These are phyloP conservation scores for Schizothecium vesticola DNA, from an alignment of 495 filamentous ascomycete species.

Conservation along the genomic window DNA sequence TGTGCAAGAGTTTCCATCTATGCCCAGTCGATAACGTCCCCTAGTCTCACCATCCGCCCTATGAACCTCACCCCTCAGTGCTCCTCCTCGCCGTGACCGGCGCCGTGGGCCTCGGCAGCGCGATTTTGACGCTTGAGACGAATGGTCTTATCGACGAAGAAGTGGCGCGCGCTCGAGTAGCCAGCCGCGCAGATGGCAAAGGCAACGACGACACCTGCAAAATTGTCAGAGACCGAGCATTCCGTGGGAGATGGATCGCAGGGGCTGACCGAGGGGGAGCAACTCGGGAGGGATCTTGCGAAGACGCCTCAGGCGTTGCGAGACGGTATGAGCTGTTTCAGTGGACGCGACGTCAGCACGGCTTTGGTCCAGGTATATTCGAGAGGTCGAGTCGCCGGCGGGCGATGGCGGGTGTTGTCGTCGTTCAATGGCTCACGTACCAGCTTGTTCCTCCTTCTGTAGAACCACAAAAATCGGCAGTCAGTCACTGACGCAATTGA, in stretches of 20 bases:
- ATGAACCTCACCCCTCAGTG: conserved; percentile 28
- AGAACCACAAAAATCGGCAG: conserved; percentile 29
- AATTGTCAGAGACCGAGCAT: conserved; percentile 10
- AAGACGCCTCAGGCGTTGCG: conserved; percentile 82
- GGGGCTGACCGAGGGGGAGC: conserved; percentile 80
- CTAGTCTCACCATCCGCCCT: not conserved
- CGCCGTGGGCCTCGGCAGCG: conserved; percentile 31
- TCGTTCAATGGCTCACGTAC: conserved; percentile 52
- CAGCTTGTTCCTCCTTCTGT: conserved; percentile 78
- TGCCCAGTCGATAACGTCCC: not conserved
- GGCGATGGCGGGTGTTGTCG: conserved; percentile 4
- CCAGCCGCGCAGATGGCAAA: conserved; percentile 59
- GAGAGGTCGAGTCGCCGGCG: not conserved
- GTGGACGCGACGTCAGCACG: not conserved
- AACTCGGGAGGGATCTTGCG: conserved; percentile 90
- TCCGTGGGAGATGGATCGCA: not conserved
- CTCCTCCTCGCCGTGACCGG: conserved; percentile 13
- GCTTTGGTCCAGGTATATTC: conserved; percentile 21
- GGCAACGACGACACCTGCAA: conserved; percentile 74
- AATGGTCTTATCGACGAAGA: conserved; percentile 85
- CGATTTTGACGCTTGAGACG: conserved; percentile 61
- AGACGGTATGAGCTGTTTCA: conserved; percentile 84
- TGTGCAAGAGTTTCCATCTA: conserved; percentile 19
- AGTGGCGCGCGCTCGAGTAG: conserved; percentile 77
- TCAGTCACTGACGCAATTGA: conserved; percentile 26